phyloP scores from a whole-genome alignment of 257 asterid genomes.

The Nicotiana otophora region DNA sequence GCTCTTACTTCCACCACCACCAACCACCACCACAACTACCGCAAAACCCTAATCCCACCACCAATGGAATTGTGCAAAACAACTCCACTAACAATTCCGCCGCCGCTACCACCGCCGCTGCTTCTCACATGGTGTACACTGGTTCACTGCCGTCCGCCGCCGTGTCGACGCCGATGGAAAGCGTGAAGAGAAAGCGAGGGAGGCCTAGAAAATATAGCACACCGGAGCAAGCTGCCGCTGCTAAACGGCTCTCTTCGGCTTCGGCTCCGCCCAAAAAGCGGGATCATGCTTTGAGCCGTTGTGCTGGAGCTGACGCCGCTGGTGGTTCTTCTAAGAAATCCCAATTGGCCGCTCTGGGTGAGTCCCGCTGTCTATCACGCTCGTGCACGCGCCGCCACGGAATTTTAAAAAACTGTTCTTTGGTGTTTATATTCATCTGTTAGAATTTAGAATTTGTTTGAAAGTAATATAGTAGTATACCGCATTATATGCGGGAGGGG shows the following conservation, averaged over 20 bases:
- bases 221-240: conserved; percentile 48
- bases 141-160: conserved; percentile 36
- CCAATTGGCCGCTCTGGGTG: conserved; percentile 36
- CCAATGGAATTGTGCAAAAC: conserved; percentile 26
- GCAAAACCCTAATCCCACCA: conserved; percentile 8
- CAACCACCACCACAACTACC: conserved; percentile 24
- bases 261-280: conserved; percentile 35
- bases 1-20: conserved; percentile 42
- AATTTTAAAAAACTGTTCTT: neutral
- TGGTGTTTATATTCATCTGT: neutral
- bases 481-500: neutral
- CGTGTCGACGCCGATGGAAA: conserved; percentile 26
- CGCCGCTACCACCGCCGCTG: neutral
- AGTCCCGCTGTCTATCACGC: neutral
- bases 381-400: neutral
- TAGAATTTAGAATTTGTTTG: neutral
- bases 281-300: conserved; percentile 22
- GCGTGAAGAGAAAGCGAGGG: conserved; percentile 42
- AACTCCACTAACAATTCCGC: neutral
- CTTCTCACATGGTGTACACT: conserved; percentile 32
- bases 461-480: neutral
- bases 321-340: conserved; percentile 27
- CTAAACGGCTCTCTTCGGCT: conserved; percentile 33
- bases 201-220: conserved; percentile 47
- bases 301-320: conserved; percentile 12